Evolutionary conservation across 495 filamentous ascomycete genomes (phyloP), one percentile per base, ranked within the genome.

Genomic region (Bombardia bombarda): DNA sequence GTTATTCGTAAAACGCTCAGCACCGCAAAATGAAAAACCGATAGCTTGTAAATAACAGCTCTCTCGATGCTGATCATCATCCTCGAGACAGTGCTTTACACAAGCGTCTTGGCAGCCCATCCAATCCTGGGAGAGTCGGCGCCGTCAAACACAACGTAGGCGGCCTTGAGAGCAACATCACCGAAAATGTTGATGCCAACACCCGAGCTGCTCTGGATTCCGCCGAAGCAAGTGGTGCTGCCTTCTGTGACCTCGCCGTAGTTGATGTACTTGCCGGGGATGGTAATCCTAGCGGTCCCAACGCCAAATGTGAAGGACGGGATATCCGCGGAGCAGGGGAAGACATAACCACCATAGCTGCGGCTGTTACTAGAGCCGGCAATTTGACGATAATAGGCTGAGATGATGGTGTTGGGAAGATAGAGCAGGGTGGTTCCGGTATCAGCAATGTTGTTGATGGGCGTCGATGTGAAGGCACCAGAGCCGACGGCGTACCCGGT

Each of bases 381-480:
- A 43, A 90, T 74, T 38, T 78, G 49, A 37, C 56, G 46, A 68
- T 86, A 90, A 73, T 89, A 90, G 49, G 67, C 74, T 14, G 54
- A 52, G 44, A 85, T 77, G 55, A 86, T 61, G 28, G 55, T 31
- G 45, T 60, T 53, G 41, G 75, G 73, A 31, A 90, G 69, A 52
- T 83, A 73, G 31, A 86, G 55, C 19, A 90, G 79, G 16, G 84
- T 81, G 40, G 85, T 89, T 37, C 86, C 86, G n/a, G 86, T 84
- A 64, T 82, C 79, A 46, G 74, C 72, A 55, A 83, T 80, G 50
- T 69, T 67, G 47, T 63, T 61, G 49, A 78, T 70, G 35, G 56
- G 51, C 13, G 54, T 49, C 24, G 60, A 44, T 19, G 38, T 56
- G 14, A 54, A 57, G 44, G 52, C 40, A 10, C 57, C 59, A 41